These are phyloP conservation scores for Fusarium robinianum DNA, from an alignment of 2,329 filamentous ascomycete genomes.

Conservation along the genomic window DNA sequence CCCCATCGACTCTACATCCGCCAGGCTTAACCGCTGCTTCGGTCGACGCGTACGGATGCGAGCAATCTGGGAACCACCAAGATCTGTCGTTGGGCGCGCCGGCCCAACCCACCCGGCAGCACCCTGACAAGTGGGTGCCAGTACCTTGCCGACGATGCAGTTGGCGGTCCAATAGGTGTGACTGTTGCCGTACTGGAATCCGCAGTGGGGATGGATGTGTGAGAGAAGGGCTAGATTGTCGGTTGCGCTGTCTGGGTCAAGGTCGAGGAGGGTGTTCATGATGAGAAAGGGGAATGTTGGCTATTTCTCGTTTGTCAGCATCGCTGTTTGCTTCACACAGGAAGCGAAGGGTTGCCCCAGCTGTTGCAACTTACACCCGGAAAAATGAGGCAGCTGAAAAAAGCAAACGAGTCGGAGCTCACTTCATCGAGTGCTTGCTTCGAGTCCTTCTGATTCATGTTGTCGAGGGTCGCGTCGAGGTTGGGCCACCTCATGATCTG, in stretches of 20 bases:
- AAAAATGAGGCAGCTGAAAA: conserved; percentile 74
- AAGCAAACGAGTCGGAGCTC: conserved; percentile 75
- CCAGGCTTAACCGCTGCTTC: conserved; percentile 58
- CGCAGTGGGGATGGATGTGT: conserved; percentile 69
- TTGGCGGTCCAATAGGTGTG: conserved; percentile 77
- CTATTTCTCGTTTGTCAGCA: conserved; percentile 38
- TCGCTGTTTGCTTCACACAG: background rate
- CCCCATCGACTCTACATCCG: conserved; percentile 68
- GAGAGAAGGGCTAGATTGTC: conserved; percentile 69
- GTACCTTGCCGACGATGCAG: conserved; percentile 75
- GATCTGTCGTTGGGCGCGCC: conserved; percentile 68
- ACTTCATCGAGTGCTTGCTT: conserved; percentile 62
- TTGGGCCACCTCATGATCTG: conserved; percentile 79
- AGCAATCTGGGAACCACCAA: conserved; percentile 71
- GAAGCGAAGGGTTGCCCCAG: too few species aligned
- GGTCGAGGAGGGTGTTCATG: conserved; percentile 78
- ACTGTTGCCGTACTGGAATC: conserved; percentile 74
- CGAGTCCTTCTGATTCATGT: conserved; percentile 62
- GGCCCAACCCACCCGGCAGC: conserved; percentile 77
- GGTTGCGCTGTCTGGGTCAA: conserved; percentile 69
- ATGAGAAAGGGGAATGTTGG: conserved; percentile 72
- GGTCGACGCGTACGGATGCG: conserved; percentile 65
- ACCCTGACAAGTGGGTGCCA: conserved; percentile 72
- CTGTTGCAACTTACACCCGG: conserved; percentile 60
- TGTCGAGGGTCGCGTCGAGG: conserved; percentile 64